A percentile compares a stretch with the other conserved stretches of the same genome.
phyloP scores from a whole-genome alignment of 176 grass and related monocot species.

The Zoysia pacifica region DNA sequence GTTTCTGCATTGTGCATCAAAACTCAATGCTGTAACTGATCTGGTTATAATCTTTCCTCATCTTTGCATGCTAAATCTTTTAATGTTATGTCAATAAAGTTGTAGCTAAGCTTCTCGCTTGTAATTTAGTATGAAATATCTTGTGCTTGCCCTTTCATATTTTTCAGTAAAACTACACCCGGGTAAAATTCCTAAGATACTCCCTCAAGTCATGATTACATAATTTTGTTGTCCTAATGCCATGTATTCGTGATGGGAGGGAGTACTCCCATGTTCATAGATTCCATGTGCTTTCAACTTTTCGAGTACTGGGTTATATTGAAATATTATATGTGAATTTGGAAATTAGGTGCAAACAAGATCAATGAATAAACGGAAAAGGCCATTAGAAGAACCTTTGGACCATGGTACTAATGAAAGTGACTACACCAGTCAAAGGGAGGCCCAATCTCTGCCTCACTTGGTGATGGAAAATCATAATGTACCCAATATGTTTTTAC shows the following conservation, averaged over 20 bases:
- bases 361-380: conserved; percentile 27
- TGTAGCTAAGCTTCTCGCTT: not conserved
- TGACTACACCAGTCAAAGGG: not conserved
- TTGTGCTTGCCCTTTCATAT: not conserved
- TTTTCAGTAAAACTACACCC: not conserved
- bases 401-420: not conserved
- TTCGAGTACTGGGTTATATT: not conserved
- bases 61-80: not conserved
- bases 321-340: not conserved
- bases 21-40: not conserved
- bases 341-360: conserved; percentile 39
- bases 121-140: not conserved
- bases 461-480: not conserved
- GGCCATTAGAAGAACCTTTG: conserved; percentile 7
- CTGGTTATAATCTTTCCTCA: not conserved
- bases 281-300: not conserved
- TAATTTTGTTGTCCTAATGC: no score
- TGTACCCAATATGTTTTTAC: not conserved
- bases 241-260: no score
- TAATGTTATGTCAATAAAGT: not conserved
- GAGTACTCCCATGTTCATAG: not conserved
- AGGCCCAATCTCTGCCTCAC: not conserved
- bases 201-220: not conserved
- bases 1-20: not conserved
- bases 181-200: not conserved